Evolutionary conservation across 1,284 basidiomycete genomes (phyloP).

Genomic region (Volvariella surrecta): DNA sequence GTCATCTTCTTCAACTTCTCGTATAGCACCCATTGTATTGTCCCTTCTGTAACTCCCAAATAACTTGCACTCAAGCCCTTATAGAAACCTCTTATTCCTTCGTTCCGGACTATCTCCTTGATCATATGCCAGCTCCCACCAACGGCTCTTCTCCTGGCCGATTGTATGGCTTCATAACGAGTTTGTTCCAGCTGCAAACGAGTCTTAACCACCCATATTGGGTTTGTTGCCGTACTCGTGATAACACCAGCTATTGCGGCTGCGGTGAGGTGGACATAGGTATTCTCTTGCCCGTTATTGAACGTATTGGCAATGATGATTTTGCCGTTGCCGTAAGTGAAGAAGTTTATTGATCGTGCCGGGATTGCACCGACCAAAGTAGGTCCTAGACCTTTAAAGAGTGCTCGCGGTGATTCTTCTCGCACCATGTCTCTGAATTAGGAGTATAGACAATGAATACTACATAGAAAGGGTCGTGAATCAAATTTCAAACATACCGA

Average conservation of each 20-base stretch:
- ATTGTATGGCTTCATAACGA: constrained; percentile 14
- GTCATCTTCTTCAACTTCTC: constrained; percentile 73
- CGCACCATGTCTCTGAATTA: constrained; percentile 5
- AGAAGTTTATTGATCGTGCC: constrained; percentile 96
- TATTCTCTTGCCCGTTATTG: constrained; percentile 79
- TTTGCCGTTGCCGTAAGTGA: constrained; percentile 97
- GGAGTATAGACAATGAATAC: not conserved
- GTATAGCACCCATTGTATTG: constrained; percentile 98
- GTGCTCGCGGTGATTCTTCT: constrained; percentile 75
- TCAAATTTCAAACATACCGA: constrained; percentile 40
- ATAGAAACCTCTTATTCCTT: constrained; percentile 89
- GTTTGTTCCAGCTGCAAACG: constrained; percentile 67
- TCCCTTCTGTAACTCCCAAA: constrained; percentile 93
- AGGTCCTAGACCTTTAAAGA: constrained; percentile 94
- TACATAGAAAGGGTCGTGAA: not conserved
- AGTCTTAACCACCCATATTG: constrained; percentile 99
- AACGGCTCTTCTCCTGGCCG: constrained; percentile 14
- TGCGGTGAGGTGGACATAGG: constrained; percentile 78
- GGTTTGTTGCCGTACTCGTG: constrained; percentile 90
- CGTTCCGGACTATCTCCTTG: constrained; percentile 66
- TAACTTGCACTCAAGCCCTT: constrained; percentile 93
- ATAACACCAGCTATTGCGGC: constrained; percentile 82
- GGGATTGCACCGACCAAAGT: constrained; percentile 94
- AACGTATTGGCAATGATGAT: constrained; percentile 79
- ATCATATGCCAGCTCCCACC: constrained; percentile 60